phyloP scores from a whole-genome alignment of 495 filamentous ascomycete species.

The Neurospora sp. region DNA sequence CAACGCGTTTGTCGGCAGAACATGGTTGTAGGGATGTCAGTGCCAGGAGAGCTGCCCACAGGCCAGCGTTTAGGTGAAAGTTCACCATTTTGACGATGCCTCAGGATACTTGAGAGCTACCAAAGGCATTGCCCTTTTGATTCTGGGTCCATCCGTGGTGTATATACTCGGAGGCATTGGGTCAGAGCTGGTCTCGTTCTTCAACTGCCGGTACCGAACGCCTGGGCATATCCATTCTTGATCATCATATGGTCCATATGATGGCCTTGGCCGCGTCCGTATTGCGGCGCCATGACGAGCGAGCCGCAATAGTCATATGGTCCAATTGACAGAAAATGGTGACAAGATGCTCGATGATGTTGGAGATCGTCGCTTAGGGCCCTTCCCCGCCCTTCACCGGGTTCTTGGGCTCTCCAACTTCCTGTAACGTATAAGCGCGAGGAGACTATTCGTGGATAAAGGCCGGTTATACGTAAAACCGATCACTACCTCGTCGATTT shows the following conservation, averaged over 20 bases:
- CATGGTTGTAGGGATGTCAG: neutral
- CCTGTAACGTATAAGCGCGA: neutral
- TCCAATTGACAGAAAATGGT: neutral
- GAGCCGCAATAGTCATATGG: neutral
- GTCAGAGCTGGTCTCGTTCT: neutral
- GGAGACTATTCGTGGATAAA: neutral
- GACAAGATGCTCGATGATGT: neutral
- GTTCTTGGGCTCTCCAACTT: neutral
- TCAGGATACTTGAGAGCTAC: neutral
- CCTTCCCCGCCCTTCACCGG: neutral
- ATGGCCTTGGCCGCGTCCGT: neutral
- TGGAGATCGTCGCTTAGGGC: neutral
- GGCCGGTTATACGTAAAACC: neutral
- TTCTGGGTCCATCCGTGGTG: neutral
- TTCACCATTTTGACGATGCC: neutral
- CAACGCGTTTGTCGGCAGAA: slow-evolving; percentile 9
- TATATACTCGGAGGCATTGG: neutral
- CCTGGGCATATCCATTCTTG: neutral
- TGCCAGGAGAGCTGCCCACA: neutral
- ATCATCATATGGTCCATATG: neutral
- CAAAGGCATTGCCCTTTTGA: neutral
- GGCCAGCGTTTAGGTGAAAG: neutral
- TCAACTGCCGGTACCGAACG: neutral
- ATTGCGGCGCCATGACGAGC: neutral
- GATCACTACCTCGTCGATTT: neutral